Conservation (phyloP, 371 early-diverging fungal genomes). For the Mucor lusitanicus region DNA sequence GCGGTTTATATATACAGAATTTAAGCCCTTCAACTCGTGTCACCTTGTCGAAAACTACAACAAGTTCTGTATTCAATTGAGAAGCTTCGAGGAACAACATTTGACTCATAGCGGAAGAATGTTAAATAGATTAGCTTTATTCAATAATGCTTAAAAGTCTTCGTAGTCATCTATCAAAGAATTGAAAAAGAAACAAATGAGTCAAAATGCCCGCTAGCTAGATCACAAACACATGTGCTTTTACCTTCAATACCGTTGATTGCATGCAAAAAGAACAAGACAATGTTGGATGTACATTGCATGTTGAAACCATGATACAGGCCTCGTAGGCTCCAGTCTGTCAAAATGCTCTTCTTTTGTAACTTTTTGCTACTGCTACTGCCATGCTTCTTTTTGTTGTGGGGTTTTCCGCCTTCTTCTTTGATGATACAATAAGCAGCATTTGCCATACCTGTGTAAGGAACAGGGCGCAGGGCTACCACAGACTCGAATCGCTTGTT, state of each 20-base stretch:
- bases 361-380: conserved; percentile 4
- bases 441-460: conserved; percentile 86
- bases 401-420: conserved; percentile 76
- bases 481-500: conserved; percentile 71
- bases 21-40: neutral
- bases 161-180: conserved; percentile 21
- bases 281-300: conserved; percentile 66
- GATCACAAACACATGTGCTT: neutral
- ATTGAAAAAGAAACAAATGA: too few species aligned
- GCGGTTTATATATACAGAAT: neutral
- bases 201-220: too few species aligned
- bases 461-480: conserved; percentile 76
- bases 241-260: conserved; percentile 60
- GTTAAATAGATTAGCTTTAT: neutral
- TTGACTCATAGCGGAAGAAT: neutral
- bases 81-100: neutral
- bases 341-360: conserved; percentile 27
- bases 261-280: conserved; percentile 62
- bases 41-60: neutral
- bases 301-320: conserved; percentile 80
- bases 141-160: conserved; percentile 19
- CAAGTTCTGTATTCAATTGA: neutral
- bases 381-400: conserved; percentile 18
- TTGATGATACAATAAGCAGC: conserved; percentile 75
- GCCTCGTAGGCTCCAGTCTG: conserved; percentile 66